Conservation (phyloP, 805 yeast species). For the Tetrapisispora phaffii region DNA sequence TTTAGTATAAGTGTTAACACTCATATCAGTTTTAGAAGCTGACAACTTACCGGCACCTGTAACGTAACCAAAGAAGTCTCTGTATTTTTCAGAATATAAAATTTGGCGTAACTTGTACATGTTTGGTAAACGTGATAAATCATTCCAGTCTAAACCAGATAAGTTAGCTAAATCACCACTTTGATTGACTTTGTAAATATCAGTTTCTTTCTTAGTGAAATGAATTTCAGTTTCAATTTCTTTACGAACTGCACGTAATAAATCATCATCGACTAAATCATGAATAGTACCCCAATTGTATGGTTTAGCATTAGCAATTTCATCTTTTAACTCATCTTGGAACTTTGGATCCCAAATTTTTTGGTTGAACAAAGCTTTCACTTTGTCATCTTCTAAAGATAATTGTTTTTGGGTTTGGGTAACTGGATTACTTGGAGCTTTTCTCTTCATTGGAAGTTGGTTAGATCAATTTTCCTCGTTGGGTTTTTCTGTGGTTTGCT, state of each 20-base stretch:
- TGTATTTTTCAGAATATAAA: conserved; percentile 73
- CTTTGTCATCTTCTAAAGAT: conserved; percentile 22
- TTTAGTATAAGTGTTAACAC: conserved; percentile 80
- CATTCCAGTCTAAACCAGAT: conserved; percentile 72
- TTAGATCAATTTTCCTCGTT: too few species aligned
- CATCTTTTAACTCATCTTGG: conserved; percentile 31
- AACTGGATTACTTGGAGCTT: conserved; percentile 5
- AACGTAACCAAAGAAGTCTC: conserved; percentile 65
- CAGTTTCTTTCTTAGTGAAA: conserved; percentile 93
- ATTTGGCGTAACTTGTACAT: conserved; percentile 75
- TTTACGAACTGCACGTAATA: conserved; percentile 68
- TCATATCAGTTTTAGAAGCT: conserved; percentile 86
- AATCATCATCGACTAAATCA: conserved; percentile 61
- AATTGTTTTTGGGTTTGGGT: conserved; percentile 11
- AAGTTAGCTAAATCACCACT: conserved; percentile 88
- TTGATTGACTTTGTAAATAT: conserved; percentile 85
- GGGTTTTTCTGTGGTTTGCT: too few species aligned
- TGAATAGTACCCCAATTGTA: conserved; percentile 83
- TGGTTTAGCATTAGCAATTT: conserved; percentile 55
- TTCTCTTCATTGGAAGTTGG: conserved; percentile 10
- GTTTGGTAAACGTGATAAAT: conserved; percentile 62
- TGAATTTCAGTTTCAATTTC: conserved; percentile 79
- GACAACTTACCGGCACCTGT: conserved; percentile 85
- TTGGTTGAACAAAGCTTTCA: conserved; percentile 36
- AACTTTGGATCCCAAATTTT: conserved; percentile 40